Conservation (phyloP, 176 grass and related monocot species). For the Coix lacrymajobi region DNA sequence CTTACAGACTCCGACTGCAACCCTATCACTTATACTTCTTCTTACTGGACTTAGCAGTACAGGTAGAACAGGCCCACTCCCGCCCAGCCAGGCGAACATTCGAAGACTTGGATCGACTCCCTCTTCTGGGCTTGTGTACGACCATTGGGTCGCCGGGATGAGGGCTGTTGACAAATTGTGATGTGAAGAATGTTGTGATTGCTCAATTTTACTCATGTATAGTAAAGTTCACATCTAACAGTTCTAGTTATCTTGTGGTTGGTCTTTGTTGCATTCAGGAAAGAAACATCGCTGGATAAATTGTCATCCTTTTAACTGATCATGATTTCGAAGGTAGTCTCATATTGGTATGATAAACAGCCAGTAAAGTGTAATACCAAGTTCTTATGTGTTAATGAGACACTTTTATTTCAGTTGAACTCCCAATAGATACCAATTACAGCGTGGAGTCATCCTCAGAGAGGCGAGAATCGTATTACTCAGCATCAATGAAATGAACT, state of each 20-base stretch:
- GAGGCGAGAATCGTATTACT: background rate
- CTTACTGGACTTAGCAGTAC: too few relatives aligned
- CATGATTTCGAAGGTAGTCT: background rate
- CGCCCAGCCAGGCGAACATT: too few relatives aligned
- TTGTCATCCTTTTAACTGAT: conserved; percentile 13
- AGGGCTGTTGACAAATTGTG: too few relatives aligned
- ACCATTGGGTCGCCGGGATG: too few relatives aligned
- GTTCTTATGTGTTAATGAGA: background rate
- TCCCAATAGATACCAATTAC: background rate
- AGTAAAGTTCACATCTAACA: background rate
- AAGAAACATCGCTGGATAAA: background rate
- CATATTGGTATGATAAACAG: background rate
- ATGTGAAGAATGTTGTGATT: background rate
- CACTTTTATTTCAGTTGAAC: conserved; percentile 4
- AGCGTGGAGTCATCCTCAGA: background rate
- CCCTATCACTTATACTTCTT: too few relatives aligned
- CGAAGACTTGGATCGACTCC: too few relatives aligned
- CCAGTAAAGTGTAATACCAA: background rate
- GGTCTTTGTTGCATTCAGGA: background rate
- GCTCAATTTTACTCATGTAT: background rate
- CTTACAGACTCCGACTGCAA: too few relatives aligned
- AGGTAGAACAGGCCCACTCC: too few relatives aligned
- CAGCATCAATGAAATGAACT: background rate
- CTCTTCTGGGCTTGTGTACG: too few relatives aligned
- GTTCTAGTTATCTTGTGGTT: background rate